phyloP scores from a whole-genome alignment of 2,329 filamentous ascomycete species.

The Lasiodiplodia hormozganensis region DNA sequence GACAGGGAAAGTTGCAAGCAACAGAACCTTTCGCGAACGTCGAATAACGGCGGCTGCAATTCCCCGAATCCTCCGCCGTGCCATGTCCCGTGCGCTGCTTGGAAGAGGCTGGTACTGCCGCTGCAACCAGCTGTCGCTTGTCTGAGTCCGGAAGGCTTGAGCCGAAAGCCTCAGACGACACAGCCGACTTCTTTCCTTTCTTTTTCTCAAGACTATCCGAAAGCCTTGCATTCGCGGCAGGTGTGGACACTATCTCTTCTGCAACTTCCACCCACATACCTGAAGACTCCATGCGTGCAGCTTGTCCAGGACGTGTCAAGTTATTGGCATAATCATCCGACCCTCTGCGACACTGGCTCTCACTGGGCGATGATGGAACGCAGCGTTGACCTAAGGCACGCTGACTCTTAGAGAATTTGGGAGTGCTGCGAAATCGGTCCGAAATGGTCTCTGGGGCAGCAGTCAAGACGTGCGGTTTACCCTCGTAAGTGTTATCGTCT shows the following conservation, averaged over 20 bases:
- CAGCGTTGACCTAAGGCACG: not conserved
- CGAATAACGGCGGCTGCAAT: not conserved
- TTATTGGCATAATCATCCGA: not conserved
- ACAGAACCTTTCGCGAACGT: conserved; percentile 11
- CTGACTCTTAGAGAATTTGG: not conserved
- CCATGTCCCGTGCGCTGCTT: not conserved
- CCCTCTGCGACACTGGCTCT: not conserved
- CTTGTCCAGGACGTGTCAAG: conserved; percentile 20
- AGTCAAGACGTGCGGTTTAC: not conserved
- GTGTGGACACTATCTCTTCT: conserved; percentile 23
- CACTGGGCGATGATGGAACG: not conserved
- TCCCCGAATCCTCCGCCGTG: conserved; percentile 2
- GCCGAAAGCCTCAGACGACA: not conserved
- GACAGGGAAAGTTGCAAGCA: not conserved
- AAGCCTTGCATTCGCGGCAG: not conserved
- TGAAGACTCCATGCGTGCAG: conserved; percentile 20
- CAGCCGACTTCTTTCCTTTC: not conserved
- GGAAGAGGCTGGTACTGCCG: not conserved
- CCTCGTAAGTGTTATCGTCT: conserved; percentile 11
- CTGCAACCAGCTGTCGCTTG: not conserved
- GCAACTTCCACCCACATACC: conserved; percentile 28
- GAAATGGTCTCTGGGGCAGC: not conserved
- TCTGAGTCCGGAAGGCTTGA: not conserved
- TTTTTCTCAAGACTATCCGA: not conserved
- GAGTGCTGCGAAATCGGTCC: conserved; percentile 6